Evolutionary conservation across 306 rosid genomes (phyloP), one percentile per base, ranked within the genome.

Genomic region (Acacia crassicarpa): DNA sequence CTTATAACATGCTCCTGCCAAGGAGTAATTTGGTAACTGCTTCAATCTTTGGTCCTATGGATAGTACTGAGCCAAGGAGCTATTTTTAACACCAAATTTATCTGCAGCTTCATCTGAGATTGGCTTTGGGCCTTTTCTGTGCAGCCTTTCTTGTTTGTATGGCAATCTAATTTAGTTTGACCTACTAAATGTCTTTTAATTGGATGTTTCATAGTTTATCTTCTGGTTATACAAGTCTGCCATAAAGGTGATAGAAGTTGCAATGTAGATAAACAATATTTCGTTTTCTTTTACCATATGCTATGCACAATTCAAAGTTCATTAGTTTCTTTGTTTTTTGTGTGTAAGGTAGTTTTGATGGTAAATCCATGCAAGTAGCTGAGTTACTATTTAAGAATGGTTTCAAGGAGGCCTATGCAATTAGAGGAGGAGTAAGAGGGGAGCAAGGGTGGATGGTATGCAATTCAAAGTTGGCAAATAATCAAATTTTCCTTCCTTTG

Each of bases 301-400:
- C 65, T 23, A 23, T 58, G 45, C 68, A 25, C 63, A 27, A 70
- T 54, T 66, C 41, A 65, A 67, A 79, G 82, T 80, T 90, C 75
- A 78, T 66, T 86, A 84, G 70, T 53, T 20, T 82, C 56, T 85
- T 86, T 51, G 81, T 80, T 89, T 91, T 85, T 83, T 85, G 86
- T 84, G 88, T 91, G 97, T 72, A 93, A 95, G 96, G 93, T 89
- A 95, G 98, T 93, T 92, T 93, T 75, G 98, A 95, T 75, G 98
- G 90, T 59, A 89, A 93, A 91, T 93, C 99, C 85, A 70, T 93
- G 92, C 86, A 91, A 83, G 99, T 87, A 88, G 97, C 97, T 0
- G 92, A 93, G 84, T 83, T 95, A 58, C 89, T 95, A 77, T 90
- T 91, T 90, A 93, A 95, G 88, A 90, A 89, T 82, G 97, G 98